Conservation (phyloP, 1,284 basidiomycete species). For the Vanrija humicola region DNA sequence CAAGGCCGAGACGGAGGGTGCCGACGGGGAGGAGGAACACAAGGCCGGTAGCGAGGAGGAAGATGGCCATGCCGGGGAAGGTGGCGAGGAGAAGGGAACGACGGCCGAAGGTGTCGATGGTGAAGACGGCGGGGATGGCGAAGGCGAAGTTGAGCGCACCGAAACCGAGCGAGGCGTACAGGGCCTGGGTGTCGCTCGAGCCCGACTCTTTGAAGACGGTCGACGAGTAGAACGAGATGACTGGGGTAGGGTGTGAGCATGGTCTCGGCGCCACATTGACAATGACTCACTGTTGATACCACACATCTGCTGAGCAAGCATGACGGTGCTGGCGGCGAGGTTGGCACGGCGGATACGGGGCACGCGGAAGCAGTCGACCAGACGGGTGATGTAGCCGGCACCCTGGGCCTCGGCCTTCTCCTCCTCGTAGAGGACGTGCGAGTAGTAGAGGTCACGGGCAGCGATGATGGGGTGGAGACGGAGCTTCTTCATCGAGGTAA, state of each 20-base stretch:
- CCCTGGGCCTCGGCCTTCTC: conserved; percentile 58
- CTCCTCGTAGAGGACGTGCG: conserved; percentile 63
- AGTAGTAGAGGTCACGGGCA: conserved; percentile 61
- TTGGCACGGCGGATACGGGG: conserved; percentile 70
- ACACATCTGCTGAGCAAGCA: conserved; percentile 56
- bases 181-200: conserved; percentile 36
- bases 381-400: conserved; percentile 43
- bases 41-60: conserved; percentile 40
- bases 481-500: conserved; percentile 60
- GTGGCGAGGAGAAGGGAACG: conserved; percentile 59
- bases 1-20: conserved; percentile 3
- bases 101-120: conserved; percentile 58
- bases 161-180: conserved; percentile 61
- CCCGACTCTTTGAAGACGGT: conserved; percentile 62
- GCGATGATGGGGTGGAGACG: conserved; percentile 66
- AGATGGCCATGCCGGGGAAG: conserved; percentile 48
- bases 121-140: conserved; percentile 52
- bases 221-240: conserved; percentile 44
- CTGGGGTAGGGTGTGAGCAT: conserved; percentile 23
- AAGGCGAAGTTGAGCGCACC: conserved; percentile 46
- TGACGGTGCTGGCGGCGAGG: conserved; percentile 64
- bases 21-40: conserved; percentile 29
- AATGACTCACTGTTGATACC: conserved; percentile 22
- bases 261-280: neutral
- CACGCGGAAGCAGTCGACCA: conserved; percentile 64